Base-by-base conservation (phyloP, 2,329 filamentous ascomycete species). In the Penicillium sp. region DNA sequence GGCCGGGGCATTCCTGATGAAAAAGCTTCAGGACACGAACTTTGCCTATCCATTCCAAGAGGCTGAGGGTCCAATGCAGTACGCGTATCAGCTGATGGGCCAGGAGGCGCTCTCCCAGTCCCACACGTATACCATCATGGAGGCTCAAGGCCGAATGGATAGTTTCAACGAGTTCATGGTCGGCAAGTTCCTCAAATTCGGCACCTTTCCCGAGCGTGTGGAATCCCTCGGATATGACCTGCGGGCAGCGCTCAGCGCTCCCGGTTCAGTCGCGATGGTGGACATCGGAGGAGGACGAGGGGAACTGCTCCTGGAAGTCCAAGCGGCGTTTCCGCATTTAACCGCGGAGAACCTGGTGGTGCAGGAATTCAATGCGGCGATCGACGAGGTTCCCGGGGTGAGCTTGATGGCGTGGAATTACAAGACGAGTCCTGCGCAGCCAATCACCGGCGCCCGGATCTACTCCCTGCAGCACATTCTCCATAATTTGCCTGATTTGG, bases 91-190 rank as follows among this genome's bases (percentile, higher is more conserved):
- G 31, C 56, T 69, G 3, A 68, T 74, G 58, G 73, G 73, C 2
- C 53, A 70, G 16, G 50, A 68, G 0, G 52, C 64, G 2, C 63
- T 74, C 2, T 63, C 69, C 3, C 52, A 65, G 1, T 55, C 71
- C 44, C 73, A 76, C 52, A 71, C 72, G 0, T 76, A 75, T 46
- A 65, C 67, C 0, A 75, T 75, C 4, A 75, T 76, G 72, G 65
- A 68, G 13, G 57, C 55, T 1, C 66, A 72, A 53, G 70, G 68
- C n/a, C 72, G 73, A 5, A 74, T 76, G 68, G 67, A 69, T 22
- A 75, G 73, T 49, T 76, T 76, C 48, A 75, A 75, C 31, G 55
- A 60, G n/a, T 75, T 76, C 57, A 75, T 75, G 73, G 67, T 68
- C 2, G 72, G 73, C 49, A 75, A 75, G 50, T 75, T 75, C 33